Conservation (phyloP, 2,329 filamentous ascomycete species). For the Claviceps spartinae region DNA sequence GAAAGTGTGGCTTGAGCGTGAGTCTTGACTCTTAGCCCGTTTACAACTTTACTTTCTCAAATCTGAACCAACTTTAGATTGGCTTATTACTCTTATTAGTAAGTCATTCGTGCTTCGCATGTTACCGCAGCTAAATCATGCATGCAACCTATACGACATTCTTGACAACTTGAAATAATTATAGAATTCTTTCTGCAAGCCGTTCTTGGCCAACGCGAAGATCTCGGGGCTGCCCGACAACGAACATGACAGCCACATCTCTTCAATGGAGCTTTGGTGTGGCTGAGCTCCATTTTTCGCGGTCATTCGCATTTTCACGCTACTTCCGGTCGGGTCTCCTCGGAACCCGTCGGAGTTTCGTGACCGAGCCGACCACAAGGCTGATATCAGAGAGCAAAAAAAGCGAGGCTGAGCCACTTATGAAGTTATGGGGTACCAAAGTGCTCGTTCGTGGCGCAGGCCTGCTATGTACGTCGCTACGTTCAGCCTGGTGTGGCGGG, state of each 20-base stretch:
- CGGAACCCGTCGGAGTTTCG: constrained; percentile 19
- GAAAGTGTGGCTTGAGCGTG: constrained; percentile 4
- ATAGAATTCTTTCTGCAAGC: neutral
- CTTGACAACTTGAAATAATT: too few relatives aligned
- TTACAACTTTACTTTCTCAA: neutral
- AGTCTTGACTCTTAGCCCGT: neutral
- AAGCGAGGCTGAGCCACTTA: neutral
- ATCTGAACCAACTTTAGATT: neutral
- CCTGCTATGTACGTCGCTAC: neutral
- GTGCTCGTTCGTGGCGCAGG: constrained; percentile 5
- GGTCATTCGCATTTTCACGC: constrained; percentile 5
- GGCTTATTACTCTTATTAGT: neutral
- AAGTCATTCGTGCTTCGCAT: neutral
- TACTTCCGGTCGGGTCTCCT: constrained; percentile 11
- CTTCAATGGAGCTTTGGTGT: constrained; percentile 1
- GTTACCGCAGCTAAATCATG: neutral
- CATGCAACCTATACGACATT: too few relatives aligned
- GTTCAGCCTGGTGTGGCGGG: constrained; percentile 1
- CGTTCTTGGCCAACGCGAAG: neutral
- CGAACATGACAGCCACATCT: constrained; percentile 8
- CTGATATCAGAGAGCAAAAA: neutral
- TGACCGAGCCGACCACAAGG: neutral
- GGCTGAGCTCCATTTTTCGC: constrained; percentile 8
- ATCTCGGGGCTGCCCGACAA: neutral
- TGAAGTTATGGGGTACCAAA: neutral